phyloP scores from a whole-genome alignment of 164 flowering plant species.

The Annona cherimola region DNA sequence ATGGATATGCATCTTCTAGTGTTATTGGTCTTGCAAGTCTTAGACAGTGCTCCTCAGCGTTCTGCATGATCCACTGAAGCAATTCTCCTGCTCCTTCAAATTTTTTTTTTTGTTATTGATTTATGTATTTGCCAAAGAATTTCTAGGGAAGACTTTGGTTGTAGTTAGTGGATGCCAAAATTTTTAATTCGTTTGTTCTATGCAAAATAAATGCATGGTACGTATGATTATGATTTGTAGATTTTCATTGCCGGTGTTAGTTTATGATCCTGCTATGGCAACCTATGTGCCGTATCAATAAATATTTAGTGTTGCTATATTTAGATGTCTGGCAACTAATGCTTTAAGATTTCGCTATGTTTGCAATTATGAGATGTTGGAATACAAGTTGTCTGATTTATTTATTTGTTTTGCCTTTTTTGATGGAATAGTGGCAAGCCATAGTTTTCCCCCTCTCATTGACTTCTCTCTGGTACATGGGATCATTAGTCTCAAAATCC shows the following conservation, averaged over 20 bases:
- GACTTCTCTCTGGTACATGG: conserved; percentile 78
- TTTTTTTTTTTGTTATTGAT: too few relatives aligned
- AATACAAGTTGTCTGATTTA: conserved; percentile 25
- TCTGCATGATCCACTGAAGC: neutral
- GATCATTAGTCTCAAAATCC: conserved; percentile 50
- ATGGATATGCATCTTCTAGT: neutral
- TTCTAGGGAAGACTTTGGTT: too few relatives aligned
- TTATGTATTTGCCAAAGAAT: too few relatives aligned
- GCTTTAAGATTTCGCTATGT: conserved; percentile 41
- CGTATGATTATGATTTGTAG: too few relatives aligned
- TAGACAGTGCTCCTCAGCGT: neutral
- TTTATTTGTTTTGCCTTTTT: conserved; percentile 48
- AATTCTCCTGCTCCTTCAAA: neutral
- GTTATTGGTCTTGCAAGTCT: neutral
- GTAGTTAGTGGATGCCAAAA: too few relatives aligned
- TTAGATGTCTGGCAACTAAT: neutral
- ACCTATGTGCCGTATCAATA: too few relatives aligned
- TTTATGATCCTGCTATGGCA: neutral
- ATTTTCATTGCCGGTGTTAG: neutral
- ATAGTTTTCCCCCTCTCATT: conserved; percentile 63
- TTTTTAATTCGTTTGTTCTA: too few relatives aligned
- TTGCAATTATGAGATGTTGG: conserved; percentile 22
- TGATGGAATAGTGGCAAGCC: conserved; percentile 91
- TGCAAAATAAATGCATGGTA: too few relatives aligned
- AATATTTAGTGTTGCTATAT: too few relatives aligned